Evolutionary conservation across 768 basidiomycete species (phyloP).

Genomic region (Tephrocybe sp.): DNA sequence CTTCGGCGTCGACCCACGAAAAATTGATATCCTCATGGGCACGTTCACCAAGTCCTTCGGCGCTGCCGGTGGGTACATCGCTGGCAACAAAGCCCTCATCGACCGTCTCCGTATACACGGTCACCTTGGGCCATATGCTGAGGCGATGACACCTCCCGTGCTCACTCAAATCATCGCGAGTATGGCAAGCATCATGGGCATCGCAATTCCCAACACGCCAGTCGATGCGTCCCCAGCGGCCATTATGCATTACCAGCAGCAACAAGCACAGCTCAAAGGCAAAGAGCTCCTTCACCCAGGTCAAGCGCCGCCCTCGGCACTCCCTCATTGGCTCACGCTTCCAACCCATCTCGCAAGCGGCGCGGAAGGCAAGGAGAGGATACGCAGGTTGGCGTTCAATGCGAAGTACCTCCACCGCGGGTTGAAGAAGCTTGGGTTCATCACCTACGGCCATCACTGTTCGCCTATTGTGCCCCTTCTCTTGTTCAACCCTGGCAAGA

Average conservation of each 20-base stretch:
- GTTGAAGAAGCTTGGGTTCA: slow-evolving; percentile 90
- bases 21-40: slow-evolving; percentile 95
- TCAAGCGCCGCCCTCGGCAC: slow-evolving; percentile 56
- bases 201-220: slow-evolving; percentile 39
- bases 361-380: slow-evolving; percentile 74
- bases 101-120: slow-evolving; percentile 79
- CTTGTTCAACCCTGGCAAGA: slow-evolving; percentile 91
- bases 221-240: slow-evolving; percentile 26
- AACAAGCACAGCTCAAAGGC: slow-evolving; percentile 23
- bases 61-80: slow-evolving; percentile 92
- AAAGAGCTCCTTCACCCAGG: slow-evolving; percentile 55
- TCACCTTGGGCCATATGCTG: slow-evolving; percentile 83
- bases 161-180: slow-evolving; percentile 87
- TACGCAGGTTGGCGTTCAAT: slow-evolving; percentile 93
- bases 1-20: slow-evolving; percentile 77
- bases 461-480: slow-evolving; percentile 93
- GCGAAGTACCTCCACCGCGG: slow-evolving; percentile 86
- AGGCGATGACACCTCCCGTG: slow-evolving; percentile 88
- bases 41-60: slow-evolving; percentile 97
- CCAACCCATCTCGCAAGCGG: slow-evolving; percentile 76
- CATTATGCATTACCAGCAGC: slow-evolving; percentile 18
- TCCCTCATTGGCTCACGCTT: slow-evolving; percentile 81
- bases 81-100: slow-evolving; percentile 78
- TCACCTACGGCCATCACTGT: slow-evolving; percentile 88
- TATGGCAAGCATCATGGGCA: slow-evolving; percentile 97